Evolutionary conservation across 2,329 filamentous ascomycete species (phyloP).

Genomic region (Beauveria varroae): DNA sequence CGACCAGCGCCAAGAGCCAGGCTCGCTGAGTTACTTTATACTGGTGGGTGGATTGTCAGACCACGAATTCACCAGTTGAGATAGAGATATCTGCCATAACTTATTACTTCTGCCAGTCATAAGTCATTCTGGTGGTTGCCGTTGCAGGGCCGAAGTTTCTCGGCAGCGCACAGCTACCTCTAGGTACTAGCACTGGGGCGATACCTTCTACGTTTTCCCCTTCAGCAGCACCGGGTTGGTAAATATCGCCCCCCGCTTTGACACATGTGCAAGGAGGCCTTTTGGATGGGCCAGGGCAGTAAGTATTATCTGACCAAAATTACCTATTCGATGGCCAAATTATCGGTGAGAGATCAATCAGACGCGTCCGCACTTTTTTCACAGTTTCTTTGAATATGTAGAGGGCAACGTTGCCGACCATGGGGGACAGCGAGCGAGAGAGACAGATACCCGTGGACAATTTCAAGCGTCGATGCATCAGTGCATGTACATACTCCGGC

Average conservation of each 20-base stretch:
- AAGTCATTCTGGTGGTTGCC: background rate
- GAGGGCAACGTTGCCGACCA: too few relatives aligned
- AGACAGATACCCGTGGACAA: too few relatives aligned
- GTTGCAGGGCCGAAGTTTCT: conserved; percentile 10
- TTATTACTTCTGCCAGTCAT: background rate
- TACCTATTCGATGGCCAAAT: background rate
- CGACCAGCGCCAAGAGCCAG: background rate
- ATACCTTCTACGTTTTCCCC: background rate
- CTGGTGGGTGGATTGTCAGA: conserved; percentile 4
- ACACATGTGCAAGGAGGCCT: background rate
- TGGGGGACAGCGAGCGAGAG: too few relatives aligned
- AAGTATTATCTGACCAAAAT: background rate
- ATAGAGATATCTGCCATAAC: conserved; percentile 3
- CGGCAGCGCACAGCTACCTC: background rate
- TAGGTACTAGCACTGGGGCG: background rate
- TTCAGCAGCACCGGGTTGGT: background rate
- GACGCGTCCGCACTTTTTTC: too few relatives aligned
- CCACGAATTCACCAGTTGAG: background rate
- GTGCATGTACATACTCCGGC: background rate
- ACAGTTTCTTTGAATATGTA: too few relatives aligned
- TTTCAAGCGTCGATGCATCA: background rate
- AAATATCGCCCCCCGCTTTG: background rate
- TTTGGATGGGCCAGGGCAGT: background rate
- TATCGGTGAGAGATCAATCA: background rate
- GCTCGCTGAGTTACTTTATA: background rate